These are phyloP conservation scores for Cunninghamia lanceolata DNA, from an alignment of 75 land plant genomes.

Conservation along the genomic window DNA sequence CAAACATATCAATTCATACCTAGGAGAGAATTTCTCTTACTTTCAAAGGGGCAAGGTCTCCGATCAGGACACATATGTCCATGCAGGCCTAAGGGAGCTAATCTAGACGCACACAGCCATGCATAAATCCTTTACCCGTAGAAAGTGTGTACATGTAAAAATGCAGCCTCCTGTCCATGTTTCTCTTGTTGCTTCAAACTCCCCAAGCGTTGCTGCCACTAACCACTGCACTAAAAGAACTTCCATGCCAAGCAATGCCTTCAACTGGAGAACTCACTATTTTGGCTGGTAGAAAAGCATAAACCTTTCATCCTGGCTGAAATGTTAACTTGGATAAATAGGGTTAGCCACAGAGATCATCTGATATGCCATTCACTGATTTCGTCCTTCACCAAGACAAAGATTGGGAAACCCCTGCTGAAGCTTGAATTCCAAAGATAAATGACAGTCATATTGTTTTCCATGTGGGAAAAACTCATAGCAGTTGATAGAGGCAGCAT, in stretches of 20 bases:
- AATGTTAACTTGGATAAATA: no score
- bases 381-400: no score
- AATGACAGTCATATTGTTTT: not conserved
- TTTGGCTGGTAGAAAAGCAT: not conserved
- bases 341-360: not conserved
- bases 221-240: not conserved
- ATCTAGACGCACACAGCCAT: no score
- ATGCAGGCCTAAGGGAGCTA: no score
- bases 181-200: not conserved
- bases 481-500: not conserved
- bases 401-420: not conserved
- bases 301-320: not conserved
- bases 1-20: no score
- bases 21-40: no score
- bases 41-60: no score
- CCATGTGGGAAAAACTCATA: not conserved
- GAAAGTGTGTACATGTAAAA: no score
- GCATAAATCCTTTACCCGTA: no score
- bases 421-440: not conserved
- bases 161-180: not conserved
- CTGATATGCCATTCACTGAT: not conserved
- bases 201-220: not conserved
- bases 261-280: not conserved
- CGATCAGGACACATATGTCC: no score
- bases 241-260: not conserved